A percentile compares a stretch with the other conserved stretches of the same genome.
Conservation (phyloP, 2,329 filamentous ascomycete species). For the Alternaria postmessia region DNA sequence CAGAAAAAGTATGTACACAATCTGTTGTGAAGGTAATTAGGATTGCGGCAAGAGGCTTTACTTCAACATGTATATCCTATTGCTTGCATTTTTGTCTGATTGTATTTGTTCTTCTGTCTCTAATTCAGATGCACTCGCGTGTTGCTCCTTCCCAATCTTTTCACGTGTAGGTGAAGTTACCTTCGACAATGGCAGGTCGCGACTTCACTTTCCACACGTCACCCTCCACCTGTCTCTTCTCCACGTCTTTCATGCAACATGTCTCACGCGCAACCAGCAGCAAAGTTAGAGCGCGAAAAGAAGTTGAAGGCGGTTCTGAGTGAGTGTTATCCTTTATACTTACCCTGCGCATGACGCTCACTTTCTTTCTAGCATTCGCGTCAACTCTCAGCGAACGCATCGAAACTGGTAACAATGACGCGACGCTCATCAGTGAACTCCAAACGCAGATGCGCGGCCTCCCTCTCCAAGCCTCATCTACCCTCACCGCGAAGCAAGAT, state of each 20-base stretch:
- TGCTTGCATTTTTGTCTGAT: background rate
- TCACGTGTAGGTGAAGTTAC: background rate
- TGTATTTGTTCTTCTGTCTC: background rate
- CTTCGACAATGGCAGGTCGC: conserved; percentile 5
- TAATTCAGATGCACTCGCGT: background rate
- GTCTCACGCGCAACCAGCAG: conserved; percentile 31
- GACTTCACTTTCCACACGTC: background rate
- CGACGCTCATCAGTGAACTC: conserved; percentile 45
- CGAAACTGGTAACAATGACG: conserved; percentile 20
- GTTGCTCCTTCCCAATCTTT: conserved; percentile 7
- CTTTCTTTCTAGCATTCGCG: conserved; percentile 42
- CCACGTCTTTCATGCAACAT: conserved; percentile 21
- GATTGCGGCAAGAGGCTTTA: background rate
- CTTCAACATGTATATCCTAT: background rate
- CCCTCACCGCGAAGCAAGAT: conserved; percentile 48
- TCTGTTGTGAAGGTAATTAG: background rate
- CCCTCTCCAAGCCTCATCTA: conserved; percentile 35
- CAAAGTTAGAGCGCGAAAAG: conserved; percentile 46
- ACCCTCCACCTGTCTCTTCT: too few relatives aligned
- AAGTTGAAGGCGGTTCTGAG: conserved; percentile 44
- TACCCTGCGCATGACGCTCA: conserved; percentile 14
- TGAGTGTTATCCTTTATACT: conserved; percentile 21
- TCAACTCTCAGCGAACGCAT: conserved; percentile 37
- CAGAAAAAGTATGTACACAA: background rate
- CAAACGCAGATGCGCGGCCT: conserved; percentile 54